Evolutionary conservation across 345 rosid species (phyloP), one percentile per base, ranked within the genome.

Genomic region (Populus pruinosa): DNA sequence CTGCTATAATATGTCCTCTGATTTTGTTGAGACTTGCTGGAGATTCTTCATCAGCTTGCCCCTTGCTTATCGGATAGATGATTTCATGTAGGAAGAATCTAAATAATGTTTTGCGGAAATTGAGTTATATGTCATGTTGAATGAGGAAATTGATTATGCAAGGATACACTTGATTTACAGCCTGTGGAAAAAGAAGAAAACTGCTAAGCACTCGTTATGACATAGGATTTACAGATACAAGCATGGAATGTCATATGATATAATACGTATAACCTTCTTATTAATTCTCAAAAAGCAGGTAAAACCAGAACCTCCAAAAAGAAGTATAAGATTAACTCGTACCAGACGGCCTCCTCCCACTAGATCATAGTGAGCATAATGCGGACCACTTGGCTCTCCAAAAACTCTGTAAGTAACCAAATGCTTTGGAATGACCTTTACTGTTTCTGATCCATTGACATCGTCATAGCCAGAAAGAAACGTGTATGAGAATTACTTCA

Each of bases 351-450:
- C 88, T 68, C 92, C 88, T 68, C 90, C 91, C 43, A 95, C 91
- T 33, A 93, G 38, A 87, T 93, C 99, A 77, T 89, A 92, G 79
- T 93, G 97, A 76, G 90, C 99, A 70, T 83, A 94, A 82, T 93
- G 97, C 36, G 94, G 95, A 79, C 97, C 97, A 5, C 82, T 79
- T 0, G 92, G 91, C 82, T 91, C 90, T 59, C 96, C 98, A 20
- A 93, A 71, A 21, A 91, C 92, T 87, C 85, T 89, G 82, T 76
- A 93, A 49, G 86, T 87, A 29, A 87, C 87, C 86, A 91, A 74
- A 81, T 83, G 84, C 82, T 82, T 69, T 0, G 93, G 92, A 59
- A 93, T 80, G 59, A 87, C 85, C 87, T 95, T 95, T 38, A 85
- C 93, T 3, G 98, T 95, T 77, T 91, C 99, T 92, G 91, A 74